Evolutionary conservation across 2,329 filamentous ascomycete species (phyloP).

Genomic region (Fusarium sacchari): DNA sequence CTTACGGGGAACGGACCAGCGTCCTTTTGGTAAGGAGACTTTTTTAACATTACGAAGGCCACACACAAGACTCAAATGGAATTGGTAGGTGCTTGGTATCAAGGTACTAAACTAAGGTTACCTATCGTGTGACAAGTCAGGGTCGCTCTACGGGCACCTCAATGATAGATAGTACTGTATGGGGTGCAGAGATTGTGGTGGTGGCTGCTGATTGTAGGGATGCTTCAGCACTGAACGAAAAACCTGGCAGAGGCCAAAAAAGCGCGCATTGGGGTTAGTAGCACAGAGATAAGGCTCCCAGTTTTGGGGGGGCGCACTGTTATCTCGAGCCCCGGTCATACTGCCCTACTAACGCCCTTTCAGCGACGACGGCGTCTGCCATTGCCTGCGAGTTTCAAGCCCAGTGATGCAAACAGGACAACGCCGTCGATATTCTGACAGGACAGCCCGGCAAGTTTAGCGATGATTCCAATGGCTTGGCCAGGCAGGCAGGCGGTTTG

Average conservation of each 20-base stretch:
- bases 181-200: background rate
- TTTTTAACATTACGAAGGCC: background rate
- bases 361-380: background rate
- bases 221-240: constrained; percentile 2
- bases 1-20: constrained; percentile 20
- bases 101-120: background rate
- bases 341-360: background rate
- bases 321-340: constrained; percentile 29
- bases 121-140: constrained; percentile 21
- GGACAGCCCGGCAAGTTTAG: background rate
- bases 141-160: background rate
- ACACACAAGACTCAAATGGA: background rate
- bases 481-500: background rate
- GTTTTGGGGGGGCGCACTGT: constrained; percentile 16
- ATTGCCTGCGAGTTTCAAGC: background rate
- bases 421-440: background rate
- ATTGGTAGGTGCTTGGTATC: constrained; percentile 11
- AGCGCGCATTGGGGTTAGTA: constrained; percentile 26
- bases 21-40: background rate
- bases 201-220: constrained; percentile 5
- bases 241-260: constrained; percentile 16
- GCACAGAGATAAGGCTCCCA: constrained; percentile 13
- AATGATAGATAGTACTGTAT: constrained; percentile 32
- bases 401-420: background rate
- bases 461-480: background rate